phyloP scores from a whole-genome alignment of 306 rosid species.

The barrel medic (Medicago truncatula) region MtrunA17r5.0-ANR NC_053044.1:57760001-57760500 shows the following conservation, averaged over 20 bases:
- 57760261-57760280: background rate
- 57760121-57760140: constrained; percentile 2
- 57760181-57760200: constrained; percentile 15
- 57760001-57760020: constrained; percentile 8
- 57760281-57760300: constrained; percentile 6
- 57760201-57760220: constrained; percentile 3
- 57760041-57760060: constrained; percentile 9
- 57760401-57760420: constrained; percentile 24
- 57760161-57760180: constrained; percentile 20
- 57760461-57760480: constrained; percentile 32
- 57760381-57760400: constrained; percentile 31
- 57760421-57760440: constrained; percentile 18
- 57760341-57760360: constrained; percentile 5
- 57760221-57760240: background rate
- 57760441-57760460: constrained; percentile 22
- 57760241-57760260: background rate
- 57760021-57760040: background rate
- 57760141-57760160: constrained; percentile 26
- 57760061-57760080: constrained; percentile 26
- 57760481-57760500: constrained; percentile 25
- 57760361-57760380: constrained; percentile 14
- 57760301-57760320: too few species aligned
- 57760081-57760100: constrained; percentile 22
- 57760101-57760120: constrained; percentile 23
- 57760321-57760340: too few species aligned